These are phyloP conservation scores for Nothophoma quercina DNA, from an alignment of 2,329 filamentous ascomycete genomes.

Conservation along the genomic window DNA sequence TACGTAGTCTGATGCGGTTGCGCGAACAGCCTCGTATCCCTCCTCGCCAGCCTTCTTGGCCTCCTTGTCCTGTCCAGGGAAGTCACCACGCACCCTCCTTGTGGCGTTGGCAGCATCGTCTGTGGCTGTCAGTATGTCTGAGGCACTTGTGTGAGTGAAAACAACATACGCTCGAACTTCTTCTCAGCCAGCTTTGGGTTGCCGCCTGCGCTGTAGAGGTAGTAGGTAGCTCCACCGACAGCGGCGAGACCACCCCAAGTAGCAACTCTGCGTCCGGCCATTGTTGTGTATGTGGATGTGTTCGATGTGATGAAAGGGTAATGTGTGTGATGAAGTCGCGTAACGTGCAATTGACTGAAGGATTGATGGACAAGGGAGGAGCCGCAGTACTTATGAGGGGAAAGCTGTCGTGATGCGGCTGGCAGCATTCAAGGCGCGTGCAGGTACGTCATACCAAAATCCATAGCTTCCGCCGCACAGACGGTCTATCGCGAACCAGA, in stretches of 20 bases:
- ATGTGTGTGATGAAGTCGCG: slow-evolving; percentile 14
- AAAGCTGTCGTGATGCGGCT: slow-evolving; percentile 21
- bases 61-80: slow-evolving; percentile 69
- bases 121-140: slow-evolving; percentile 50
- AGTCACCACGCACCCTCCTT: slow-evolving; percentile 69
- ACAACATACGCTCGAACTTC: slow-evolving; percentile 77
- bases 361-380: slow-evolving; percentile 9
- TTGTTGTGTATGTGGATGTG: slow-evolving; percentile 22
- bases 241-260: slow-evolving; percentile 49
- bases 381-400: slow-evolving; percentile 37
- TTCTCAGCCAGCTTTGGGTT: slow-evolving; percentile 83
- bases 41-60: slow-evolving; percentile 70
- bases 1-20: slow-evolving; percentile 55
- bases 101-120: slow-evolving; percentile 78
- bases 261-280: slow-evolving; percentile 38
- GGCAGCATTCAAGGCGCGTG: slow-evolving; percentile 4
- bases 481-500: slow-evolving; percentile 16
- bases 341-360: slow-evolving; percentile 14
- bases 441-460: slow-evolving; percentile 13
- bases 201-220: slow-evolving; percentile 88
- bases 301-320: slow-evolving; percentile 7
- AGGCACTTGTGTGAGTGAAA: neutral
- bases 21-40: slow-evolving; percentile 49
- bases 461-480: slow-evolving; percentile 9
- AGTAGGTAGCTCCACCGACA: slow-evolving; percentile 76